phyloP scores from a whole-genome alignment of 208 protist genomes.

The Leptomonas pyrrhocoris region DNA sequence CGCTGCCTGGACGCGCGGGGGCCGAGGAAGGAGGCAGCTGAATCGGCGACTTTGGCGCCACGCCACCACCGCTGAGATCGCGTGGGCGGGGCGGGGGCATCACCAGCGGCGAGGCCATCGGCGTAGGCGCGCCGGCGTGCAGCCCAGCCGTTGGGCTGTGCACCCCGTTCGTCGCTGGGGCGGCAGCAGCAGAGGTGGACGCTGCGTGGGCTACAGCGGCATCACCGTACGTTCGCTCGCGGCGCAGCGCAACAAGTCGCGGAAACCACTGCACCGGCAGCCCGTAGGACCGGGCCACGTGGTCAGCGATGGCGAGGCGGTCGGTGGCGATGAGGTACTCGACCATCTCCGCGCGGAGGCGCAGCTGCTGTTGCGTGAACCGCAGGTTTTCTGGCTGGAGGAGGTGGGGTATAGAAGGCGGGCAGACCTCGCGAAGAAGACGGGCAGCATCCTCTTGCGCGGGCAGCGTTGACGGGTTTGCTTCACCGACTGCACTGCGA shows the following conservation, averaged over 20 bases:
- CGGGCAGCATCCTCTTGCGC: constrained; percentile 21
- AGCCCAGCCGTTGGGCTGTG: background rate
- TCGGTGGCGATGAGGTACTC: constrained; percentile 82
- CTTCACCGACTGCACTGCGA: background rate
- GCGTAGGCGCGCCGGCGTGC: background rate
- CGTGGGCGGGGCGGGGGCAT: constrained; percentile 23
- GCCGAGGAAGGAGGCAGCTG: constrained; percentile 10
- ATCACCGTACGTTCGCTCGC: constrained; percentile 17
- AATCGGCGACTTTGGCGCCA: constrained; percentile 26
- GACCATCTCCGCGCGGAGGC: constrained; percentile 78
- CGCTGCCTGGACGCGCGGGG: background rate
- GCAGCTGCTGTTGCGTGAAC: constrained; percentile 46
- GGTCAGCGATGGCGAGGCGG: constrained; percentile 50
- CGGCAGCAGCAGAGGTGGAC: too few species aligned
- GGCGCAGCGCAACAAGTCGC: constrained; percentile 36
- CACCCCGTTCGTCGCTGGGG: background rate
- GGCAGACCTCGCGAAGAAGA: constrained; percentile 58
- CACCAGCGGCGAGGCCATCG: constrained; percentile 21
- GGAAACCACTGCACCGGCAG: constrained; percentile 82
- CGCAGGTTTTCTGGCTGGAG: constrained; percentile 55
- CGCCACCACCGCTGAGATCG: background rate
- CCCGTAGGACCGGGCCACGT: constrained; percentile 64
- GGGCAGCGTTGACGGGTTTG: background rate
- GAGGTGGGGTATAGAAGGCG: constrained; percentile 51
- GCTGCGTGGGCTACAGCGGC: background rate